A percentile compares a stretch with the other conserved stretches of the same genome.
These are phyloP conservation scores for Fraxinus platypoda DNA, from an alignment of 305 asterid species.

Conservation along the genomic window DNA sequence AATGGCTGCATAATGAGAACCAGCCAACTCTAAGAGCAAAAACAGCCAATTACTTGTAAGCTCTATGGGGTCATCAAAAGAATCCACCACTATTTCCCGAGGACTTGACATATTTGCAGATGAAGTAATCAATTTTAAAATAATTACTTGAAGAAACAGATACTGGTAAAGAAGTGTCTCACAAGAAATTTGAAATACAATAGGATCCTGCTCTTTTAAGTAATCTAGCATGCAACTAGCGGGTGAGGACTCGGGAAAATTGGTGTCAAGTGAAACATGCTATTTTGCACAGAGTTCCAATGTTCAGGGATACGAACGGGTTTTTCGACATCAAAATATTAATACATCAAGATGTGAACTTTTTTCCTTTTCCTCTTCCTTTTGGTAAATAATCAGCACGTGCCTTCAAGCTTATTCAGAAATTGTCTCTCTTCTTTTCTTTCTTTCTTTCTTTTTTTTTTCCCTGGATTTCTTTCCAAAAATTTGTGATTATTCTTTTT, in stretches of 20 bases:
- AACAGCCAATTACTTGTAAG: too few relatives aligned
- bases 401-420: not conserved
- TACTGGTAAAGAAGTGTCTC: too few relatives aligned
- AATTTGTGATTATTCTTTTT: not conserved
- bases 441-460: not conserved
- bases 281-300: not conserved
- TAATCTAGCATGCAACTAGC: not conserved
- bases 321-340: not conserved
- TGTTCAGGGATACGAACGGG: not conserved
- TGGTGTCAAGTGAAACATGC: not conserved
- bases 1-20: slow-evolving; percentile 76
- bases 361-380: not conserved
- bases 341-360: not conserved
- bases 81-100: too few relatives aligned
- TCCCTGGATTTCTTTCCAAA: not conserved
- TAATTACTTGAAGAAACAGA: too few relatives aligned
- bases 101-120: too few relatives aligned
- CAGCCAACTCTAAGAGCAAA: slow-evolving; percentile 60
- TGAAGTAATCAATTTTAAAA: too few relatives aligned
- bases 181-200: not conserved
- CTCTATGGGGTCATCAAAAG: too few relatives aligned
- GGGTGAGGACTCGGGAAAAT: not conserved
- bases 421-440: not conserved
- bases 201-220: not conserved
- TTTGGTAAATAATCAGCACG: not conserved